Percentiles rank a stretch among this genome's conserved stretches.
Conservation (phyloP, 345 rosid genomes). For the Camelina sativa region DNA sequence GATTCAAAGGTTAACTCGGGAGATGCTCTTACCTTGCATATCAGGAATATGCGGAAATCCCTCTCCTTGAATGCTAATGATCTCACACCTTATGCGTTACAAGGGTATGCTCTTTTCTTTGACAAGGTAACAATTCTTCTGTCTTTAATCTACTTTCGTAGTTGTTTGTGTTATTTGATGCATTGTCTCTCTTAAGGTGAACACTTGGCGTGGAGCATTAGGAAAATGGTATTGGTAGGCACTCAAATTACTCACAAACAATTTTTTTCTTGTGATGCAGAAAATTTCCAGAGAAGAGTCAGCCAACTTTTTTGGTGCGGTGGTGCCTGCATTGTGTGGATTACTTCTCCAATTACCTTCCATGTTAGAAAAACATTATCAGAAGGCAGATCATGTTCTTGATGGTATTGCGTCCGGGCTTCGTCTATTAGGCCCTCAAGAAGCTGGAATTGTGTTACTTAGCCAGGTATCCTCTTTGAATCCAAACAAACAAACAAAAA, state of each 20-base stretch:
- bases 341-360: constrained; percentile 68
- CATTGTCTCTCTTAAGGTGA: constrained; percentile 12
- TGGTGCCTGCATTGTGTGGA: constrained; percentile 65
- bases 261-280: constrained; percentile 30
- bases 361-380: constrained; percentile 69
- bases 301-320: constrained; percentile 64
- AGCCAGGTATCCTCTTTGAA: constrained; percentile 56
- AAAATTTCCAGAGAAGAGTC: constrained; percentile 53
- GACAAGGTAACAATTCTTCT: constrained; percentile 53
- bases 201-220: neutral
- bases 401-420: constrained; percentile 49
- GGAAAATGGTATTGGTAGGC: constrained; percentile 15
- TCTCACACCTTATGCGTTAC: constrained; percentile 46
- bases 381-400: constrained; percentile 51
- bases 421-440: constrained; percentile 64
- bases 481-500: constrained; percentile 3
- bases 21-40: constrained; percentile 52
- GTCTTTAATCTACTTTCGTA: constrained; percentile 8
- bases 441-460: constrained; percentile 73
- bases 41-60: constrained; percentile 53
- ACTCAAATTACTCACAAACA: neutral
- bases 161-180: constrained; percentile 9
- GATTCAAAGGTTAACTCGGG: constrained; percentile 67
- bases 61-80: constrained; percentile 49
- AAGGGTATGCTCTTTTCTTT: constrained; percentile 67